phyloP scores from a whole-genome alignment of 2,329 filamentous ascomycete species.

The Trichocomaceae sp. region DNA sequence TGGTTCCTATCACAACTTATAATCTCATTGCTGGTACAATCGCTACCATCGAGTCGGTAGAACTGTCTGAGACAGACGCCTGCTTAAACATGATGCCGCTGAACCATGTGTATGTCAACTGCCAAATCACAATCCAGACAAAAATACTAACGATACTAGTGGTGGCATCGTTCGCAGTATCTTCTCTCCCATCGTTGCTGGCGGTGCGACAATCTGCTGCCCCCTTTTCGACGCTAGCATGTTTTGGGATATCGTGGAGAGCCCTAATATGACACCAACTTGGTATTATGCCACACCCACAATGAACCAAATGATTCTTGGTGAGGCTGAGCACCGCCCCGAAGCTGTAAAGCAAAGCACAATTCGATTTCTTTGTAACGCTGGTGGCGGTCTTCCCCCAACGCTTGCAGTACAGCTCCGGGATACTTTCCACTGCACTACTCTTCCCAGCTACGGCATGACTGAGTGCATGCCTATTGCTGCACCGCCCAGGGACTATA shows the following conservation, averaged over 20 bases:
- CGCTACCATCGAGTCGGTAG: background rate
- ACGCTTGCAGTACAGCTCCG: background rate
- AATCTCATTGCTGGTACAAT: background rate
- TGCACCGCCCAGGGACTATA: background rate
- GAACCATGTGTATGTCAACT: background rate
- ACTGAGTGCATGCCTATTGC: background rate
- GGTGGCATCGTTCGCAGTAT: background rate
- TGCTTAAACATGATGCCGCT: background rate
- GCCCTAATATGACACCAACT: background rate
- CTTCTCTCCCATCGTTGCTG: background rate
- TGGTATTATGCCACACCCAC: background rate
- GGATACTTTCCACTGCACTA: background rate
- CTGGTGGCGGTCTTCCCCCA: background rate
- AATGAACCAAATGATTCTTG: background rate
- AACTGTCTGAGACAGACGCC: background rate
- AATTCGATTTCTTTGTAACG: background rate
- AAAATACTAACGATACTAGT: background rate
- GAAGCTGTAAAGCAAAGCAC: background rate
- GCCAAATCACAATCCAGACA: background rate
- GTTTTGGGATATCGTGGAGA: background rate
- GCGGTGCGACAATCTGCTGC: background rate
- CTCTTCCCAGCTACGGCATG: background rate
- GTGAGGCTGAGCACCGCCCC: background rate
- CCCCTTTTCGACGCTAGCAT: background rate
- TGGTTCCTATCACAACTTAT: background rate